These are phyloP conservation scores for Knufia fluminis DNA, from an alignment of 2,329 filamentous ascomycete genomes.

Conservation along the genomic window DNA sequence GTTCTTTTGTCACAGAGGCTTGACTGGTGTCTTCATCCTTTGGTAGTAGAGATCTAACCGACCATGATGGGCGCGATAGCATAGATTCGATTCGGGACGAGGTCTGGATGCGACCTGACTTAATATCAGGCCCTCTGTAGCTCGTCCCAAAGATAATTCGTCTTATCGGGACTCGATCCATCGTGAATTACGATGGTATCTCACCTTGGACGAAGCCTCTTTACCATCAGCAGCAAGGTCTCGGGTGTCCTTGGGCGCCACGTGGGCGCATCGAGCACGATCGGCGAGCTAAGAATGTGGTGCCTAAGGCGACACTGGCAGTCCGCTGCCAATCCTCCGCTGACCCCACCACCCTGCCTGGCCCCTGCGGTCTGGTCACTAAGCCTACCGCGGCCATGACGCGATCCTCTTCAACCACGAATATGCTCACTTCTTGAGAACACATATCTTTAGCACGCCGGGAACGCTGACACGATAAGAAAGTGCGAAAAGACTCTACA, in stretches of 20 bases:
- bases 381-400: neutral
- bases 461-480: no score
- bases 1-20: slow-evolving; percentile 51
- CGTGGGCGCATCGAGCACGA: no score
- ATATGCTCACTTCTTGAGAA: neutral
- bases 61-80: slow-evolving; percentile 70
- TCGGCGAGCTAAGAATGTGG: no score
- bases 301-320: neutral
- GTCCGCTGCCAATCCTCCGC: neutral
- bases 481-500: no score
- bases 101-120: neutral
- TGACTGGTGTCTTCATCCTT: neutral
- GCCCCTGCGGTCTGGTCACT: neutral
- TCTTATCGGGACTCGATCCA: neutral
- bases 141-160: slow-evolving; percentile 6
- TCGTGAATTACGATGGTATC: neutral
- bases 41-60: slow-evolving; percentile 64
- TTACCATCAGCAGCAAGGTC: no score
- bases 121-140: neutral
- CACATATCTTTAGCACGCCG: neutral
- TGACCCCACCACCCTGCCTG: neutral
- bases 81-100: slow-evolving; percentile 30
- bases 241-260: no score
- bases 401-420: neutral
- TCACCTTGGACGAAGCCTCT: no score